Percentiles rank a stretch among this genome's conserved stretches.
These are phyloP conservation scores for Trichophaea hybrida DNA, from an alignment of 2,329 filamentous ascomycete genomes.

Conservation along the genomic window DNA sequence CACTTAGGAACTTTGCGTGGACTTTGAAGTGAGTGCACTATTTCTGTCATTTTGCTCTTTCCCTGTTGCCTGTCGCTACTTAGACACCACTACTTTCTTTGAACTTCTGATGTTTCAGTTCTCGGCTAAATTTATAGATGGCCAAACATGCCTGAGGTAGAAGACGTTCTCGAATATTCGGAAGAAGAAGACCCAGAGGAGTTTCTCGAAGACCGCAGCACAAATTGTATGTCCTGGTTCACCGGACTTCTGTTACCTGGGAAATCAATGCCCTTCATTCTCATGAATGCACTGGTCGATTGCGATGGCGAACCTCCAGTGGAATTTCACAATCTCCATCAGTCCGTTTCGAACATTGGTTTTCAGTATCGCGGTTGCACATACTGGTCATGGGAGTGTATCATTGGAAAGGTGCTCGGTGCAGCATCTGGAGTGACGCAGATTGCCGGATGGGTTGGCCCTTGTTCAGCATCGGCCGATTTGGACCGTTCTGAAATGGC, in stretches of 20 bases:
- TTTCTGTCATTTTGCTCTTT: slow-evolving; percentile 1
- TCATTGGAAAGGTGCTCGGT: slow-evolving; percentile 58
- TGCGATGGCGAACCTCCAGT: slow-evolving; percentile 55
- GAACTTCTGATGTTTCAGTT: background rate
- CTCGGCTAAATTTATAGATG: slow-evolving; percentile 33
- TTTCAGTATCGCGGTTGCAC: slow-evolving; percentile 67
- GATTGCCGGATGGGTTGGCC: slow-evolving; percentile 60
- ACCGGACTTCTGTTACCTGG: slow-evolving; percentile 59
- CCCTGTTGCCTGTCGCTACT: background rate
- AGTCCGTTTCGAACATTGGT: slow-evolving; percentile 53
- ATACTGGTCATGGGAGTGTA: slow-evolving; percentile 59
- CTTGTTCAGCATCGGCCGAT: slow-evolving; percentile 52
- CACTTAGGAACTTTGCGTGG: slow-evolving; percentile 52
- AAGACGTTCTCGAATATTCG: slow-evolving; percentile 41
- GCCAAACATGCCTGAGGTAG: slow-evolving; percentile 54
- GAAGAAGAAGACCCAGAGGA: slow-evolving; percentile 40
- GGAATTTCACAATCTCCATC: slow-evolving; percentile 50
- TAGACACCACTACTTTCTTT: background rate
- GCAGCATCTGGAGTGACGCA: slow-evolving; percentile 54
- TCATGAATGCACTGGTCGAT: slow-evolving; percentile 66
- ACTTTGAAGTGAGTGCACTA: slow-evolving; percentile 43
- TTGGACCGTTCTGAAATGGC: slow-evolving; percentile 56
- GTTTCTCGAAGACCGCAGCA: slow-evolving; percentile 45
- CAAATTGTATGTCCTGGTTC: slow-evolving; percentile 64
- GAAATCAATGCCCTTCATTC: slow-evolving; percentile 54